Evolutionary conservation across 2,329 filamentous ascomycete genomes (phyloP).

Genomic region (Cercospora zeae-maydis): DNA sequence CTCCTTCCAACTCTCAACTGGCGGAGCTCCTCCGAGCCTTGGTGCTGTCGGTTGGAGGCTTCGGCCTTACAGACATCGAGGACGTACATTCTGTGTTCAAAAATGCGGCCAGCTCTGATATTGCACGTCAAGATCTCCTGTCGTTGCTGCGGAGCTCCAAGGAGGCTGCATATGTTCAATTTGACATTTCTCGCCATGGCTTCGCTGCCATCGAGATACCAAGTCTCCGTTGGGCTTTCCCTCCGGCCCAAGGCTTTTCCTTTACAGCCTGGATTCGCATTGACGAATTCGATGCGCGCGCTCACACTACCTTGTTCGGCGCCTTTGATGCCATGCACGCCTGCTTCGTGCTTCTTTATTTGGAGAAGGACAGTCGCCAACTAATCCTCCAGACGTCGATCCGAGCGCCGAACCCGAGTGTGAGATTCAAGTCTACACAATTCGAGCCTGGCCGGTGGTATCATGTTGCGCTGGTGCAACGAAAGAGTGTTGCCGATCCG

Average conservation of each 20-base stretch:
- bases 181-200: constrained; percentile 83
- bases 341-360: constrained; percentile 88
- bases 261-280: constrained; percentile 86
- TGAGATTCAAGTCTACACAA: constrained; percentile 79
- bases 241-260: constrained; percentile 80
- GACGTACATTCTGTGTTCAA: constrained; percentile 75
- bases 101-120: constrained; percentile 50
- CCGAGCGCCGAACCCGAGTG: constrained; percentile 77
- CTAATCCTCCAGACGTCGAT: constrained; percentile 96
- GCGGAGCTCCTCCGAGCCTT: constrained; percentile 8
- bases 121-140: constrained; percentile 66
- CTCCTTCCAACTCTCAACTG: neutral
- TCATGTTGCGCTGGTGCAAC: constrained; percentile 85
- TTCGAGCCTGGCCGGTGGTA: constrained; percentile 85
- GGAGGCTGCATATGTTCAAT: constrained; percentile 82
- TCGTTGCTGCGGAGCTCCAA: constrained; percentile 70
- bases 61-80: constrained; percentile 75
- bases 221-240: constrained; percentile 80
- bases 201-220: constrained; percentile 87
- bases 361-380: constrained; percentile 89
- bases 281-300: constrained; percentile 76
- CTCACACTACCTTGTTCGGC: constrained; percentile 93
- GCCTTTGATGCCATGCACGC: constrained; percentile 88
- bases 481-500: constrained; percentile 37
- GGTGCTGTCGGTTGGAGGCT: constrained; percentile 60